A percentile compares a stretch with the other conserved stretches of the same genome.
phyloP scores from a whole-genome alignment of 1,284 basidiomycete genomes.

The Trametes pubescens region DNA sequence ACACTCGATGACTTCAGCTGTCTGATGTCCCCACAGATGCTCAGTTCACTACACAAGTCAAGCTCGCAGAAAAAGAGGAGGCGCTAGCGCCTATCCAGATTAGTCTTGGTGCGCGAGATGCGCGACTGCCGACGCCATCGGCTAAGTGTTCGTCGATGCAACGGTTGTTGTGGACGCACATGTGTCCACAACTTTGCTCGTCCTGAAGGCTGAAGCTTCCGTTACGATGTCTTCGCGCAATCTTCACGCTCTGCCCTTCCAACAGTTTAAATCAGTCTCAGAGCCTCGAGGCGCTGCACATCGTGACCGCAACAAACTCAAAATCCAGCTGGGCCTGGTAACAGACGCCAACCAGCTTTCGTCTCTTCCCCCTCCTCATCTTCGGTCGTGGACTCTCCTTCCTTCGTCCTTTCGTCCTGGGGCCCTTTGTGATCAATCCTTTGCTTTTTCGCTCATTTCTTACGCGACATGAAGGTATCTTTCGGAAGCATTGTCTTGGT shows the following conservation, averaged over 20 bases:
- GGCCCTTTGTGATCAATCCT: background rate
- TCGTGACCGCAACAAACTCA: constrained; percentile 20
- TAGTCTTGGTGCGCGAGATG: background rate
- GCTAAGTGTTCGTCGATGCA: constrained; percentile 1
- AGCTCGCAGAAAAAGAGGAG: background rate
- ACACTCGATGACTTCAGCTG: background rate
- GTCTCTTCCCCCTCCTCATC: constrained; percentile 15
- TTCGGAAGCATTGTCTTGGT: constrained; percentile 13
- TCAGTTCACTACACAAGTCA: background rate
- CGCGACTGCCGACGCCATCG: constrained; percentile 8
- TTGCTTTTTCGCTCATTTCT: background rate
- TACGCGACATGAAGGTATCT: constrained; percentile 24
- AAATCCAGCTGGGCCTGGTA: constrained; percentile 16
- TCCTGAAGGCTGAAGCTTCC: background rate
- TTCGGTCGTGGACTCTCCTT: constrained; percentile 27
- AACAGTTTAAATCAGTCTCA: background rate
- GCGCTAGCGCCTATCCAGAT: background rate
- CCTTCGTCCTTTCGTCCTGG: constrained; percentile 23
- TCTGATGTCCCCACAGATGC: too few relatives aligned
- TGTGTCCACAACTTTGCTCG: constrained; percentile 20
- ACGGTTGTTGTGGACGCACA: constrained; percentile 21
- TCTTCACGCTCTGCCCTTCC: background rate
- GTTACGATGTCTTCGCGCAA: background rate
- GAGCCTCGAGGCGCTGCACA: constrained; percentile 6
- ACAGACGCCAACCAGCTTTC: constrained; percentile 29